A percentile compares a stretch with the other conserved stretches of the same genome.
phyloP scores from a whole-genome alignment of 192 early-diverging fungal species.

The Mortierella alpina region DNA sequence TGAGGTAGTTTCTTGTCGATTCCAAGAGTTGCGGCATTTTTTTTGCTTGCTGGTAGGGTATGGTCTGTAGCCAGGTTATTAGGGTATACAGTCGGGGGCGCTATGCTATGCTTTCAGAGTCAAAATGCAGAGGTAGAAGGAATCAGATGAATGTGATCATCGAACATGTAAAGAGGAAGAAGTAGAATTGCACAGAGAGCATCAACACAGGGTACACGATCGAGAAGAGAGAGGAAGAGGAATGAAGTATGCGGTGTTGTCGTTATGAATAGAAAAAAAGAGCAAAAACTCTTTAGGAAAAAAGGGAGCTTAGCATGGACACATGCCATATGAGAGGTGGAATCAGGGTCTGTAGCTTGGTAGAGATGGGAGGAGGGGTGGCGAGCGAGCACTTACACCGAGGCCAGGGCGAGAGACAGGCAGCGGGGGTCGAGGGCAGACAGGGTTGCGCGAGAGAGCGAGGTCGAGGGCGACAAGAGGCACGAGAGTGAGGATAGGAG shows the following conservation, averaged over 20 bases:
- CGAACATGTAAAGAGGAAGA: background rate
- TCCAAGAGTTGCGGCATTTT: constrained; percentile 36
- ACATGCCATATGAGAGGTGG: too few relatives aligned
- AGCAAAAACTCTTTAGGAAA: background rate
- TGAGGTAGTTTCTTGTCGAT: constrained; percentile 42
- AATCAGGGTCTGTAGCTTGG: too few relatives aligned
- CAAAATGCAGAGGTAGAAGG: background rate
- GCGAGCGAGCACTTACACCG: too few relatives aligned
- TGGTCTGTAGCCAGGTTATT: background rate
- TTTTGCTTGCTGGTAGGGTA: background rate
- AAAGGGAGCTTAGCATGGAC: too few relatives aligned
- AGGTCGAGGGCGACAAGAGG: too few relatives aligned
- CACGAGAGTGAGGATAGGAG: too few relatives aligned
- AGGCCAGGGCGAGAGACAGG: too few relatives aligned
- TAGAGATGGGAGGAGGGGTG: too few relatives aligned
- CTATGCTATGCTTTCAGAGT: background rate
- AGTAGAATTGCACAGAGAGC: background rate
- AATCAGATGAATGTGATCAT: background rate
- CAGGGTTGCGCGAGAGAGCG: too few relatives aligned
- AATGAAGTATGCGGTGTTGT: background rate
- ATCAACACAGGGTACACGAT: background rate
- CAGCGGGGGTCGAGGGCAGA: too few relatives aligned
- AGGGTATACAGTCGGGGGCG: background rate
- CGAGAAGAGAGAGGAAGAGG: background rate
- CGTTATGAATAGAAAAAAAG: background rate